Percentiles rank a stretch among this genome's conserved stretches.
phyloP scores from a whole-genome alignment of 164 flowering plant species.

The Chloranthus sessilifolius region DNA sequence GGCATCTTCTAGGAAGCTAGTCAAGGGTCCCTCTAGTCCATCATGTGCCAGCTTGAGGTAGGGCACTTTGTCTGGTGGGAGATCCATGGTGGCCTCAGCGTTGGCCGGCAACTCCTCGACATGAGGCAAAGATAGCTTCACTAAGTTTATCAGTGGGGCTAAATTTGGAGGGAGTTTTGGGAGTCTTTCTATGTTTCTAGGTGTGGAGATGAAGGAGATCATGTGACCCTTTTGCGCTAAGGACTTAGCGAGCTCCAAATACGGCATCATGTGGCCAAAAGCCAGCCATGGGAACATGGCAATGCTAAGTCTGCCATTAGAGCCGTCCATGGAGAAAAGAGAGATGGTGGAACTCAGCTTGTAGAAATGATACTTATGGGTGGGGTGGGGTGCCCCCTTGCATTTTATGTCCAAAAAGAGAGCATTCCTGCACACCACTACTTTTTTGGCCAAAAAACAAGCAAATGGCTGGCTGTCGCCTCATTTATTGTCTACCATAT shows the following conservation, averaged over 20 bases:
- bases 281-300: constrained; percentile 18
- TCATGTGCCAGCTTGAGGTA: constrained; percentile 29
- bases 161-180: constrained; percentile 7
- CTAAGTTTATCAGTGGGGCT: neutral
- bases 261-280: constrained; percentile 16
- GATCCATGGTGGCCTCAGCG: constrained; percentile 29
- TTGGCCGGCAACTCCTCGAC: constrained; percentile 14
- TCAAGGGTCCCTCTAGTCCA: constrained; percentile 4
- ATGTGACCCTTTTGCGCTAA: constrained; percentile 6
- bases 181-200: constrained; percentile 9
- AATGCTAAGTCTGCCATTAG: too few species aligned
- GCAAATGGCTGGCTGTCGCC: too few species aligned
- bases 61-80: constrained; percentile 7
- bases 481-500: too few species aligned
- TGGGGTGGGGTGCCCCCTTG: too few species aligned
- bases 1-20: constrained; percentile 11
- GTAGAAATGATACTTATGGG: too few species aligned
- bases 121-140: neutral
- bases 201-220: constrained; percentile 14
- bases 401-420: too few species aligned
- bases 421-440: too few species aligned
- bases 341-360: too few species aligned
- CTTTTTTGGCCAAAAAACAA: too few species aligned
- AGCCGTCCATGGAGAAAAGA: too few species aligned
- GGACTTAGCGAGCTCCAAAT: constrained; percentile 6